Evolutionary conservation across 495 filamentous ascomycete species (phyloP).

Genomic region (Penicillium daleae): DNA sequence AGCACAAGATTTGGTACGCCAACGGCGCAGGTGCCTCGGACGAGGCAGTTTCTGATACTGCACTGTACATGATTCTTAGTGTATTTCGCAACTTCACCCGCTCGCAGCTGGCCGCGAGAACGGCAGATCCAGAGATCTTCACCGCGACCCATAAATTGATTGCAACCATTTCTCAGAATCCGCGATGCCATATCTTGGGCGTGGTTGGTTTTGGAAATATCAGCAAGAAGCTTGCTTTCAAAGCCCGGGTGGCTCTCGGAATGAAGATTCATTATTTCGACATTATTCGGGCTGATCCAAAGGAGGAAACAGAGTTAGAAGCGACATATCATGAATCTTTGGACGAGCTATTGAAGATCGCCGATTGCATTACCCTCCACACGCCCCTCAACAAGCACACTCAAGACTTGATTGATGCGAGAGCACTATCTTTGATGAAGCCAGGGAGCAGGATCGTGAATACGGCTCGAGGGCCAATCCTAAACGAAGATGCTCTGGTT

Average conservation of each 20-base stretch:
- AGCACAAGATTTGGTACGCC: conserved; percentile 60
- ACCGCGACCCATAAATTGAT: conserved; percentile 53
- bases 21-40: conserved; percentile 66
- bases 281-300: conserved; percentile 51
- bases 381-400: conserved; percentile 52
- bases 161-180: conserved; percentile 56
- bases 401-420: conserved; percentile 47
- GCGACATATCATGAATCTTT: conserved; percentile 55
- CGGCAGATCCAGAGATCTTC: conserved; percentile 39
- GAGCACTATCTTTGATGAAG: conserved; percentile 52
- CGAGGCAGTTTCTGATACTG: conserved; percentile 67
- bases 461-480: conserved; percentile 63
- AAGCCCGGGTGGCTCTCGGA: conserved; percentile 55
- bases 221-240: conserved; percentile 63
- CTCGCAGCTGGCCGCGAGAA: conserved; percentile 50
- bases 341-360: conserved; percentile 52
- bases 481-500: conserved; percentile 70
- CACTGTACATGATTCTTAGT: conserved; percentile 61
- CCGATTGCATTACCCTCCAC: conserved; percentile 65
- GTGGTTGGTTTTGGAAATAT: conserved; percentile 67
- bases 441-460: conserved; percentile 64
- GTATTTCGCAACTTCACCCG: conserved; percentile 64
- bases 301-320: conserved; percentile 15
- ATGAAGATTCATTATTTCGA: conserved; percentile 71
- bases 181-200: conserved; percentile 41